A percentile compares a stretch with the other conserved stretches of the same genome.
These are phyloP conservation scores for Camillea tinctor DNA, from an alignment of 2,329 filamentous ascomycete genomes.

Conservation along the genomic window DNA sequence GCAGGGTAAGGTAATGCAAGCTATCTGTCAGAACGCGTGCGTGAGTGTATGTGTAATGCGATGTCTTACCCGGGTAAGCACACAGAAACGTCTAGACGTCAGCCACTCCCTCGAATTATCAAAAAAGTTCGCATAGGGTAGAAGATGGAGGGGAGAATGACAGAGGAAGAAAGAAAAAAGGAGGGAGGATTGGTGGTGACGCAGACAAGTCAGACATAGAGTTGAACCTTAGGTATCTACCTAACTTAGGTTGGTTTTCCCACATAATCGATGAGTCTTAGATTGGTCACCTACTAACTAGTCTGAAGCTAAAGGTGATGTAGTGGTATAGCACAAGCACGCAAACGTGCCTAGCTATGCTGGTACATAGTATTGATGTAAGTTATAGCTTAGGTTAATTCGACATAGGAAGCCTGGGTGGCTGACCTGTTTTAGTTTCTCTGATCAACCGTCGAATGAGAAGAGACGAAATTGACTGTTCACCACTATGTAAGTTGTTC, in stretches of 20 bases:
- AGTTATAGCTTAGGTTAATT: background rate
- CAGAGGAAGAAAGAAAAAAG: background rate
- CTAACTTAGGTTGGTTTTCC: too few relatives aligned
- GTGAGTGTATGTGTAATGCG: background rate
- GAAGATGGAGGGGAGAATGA: background rate
- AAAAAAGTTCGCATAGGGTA: background rate
- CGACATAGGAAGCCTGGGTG: too few relatives aligned
- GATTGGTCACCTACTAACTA: too few relatives aligned
- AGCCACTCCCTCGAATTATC: background rate
- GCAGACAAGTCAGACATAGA: background rate
- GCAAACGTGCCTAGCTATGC: too few relatives aligned
- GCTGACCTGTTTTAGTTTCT: background rate
- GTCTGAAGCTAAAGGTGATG: too few relatives aligned
- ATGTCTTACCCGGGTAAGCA: background rate
- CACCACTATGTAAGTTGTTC: too few relatives aligned
- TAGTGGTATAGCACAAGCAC: too few relatives aligned
- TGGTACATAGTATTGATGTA: too few relatives aligned
- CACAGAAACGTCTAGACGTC: background rate
- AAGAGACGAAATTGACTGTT: background rate
- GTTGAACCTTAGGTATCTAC: too few relatives aligned
- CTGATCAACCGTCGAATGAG: background rate
- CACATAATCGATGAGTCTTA: too few relatives aligned
- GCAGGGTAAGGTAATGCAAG: too few relatives aligned
- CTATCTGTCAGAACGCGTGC: too few relatives aligned
- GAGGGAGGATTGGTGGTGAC: background rate